Evolutionary conservation across 306 rosid genomes (phyloP).

Genomic region (Citrullus mucosospermus): DNA sequence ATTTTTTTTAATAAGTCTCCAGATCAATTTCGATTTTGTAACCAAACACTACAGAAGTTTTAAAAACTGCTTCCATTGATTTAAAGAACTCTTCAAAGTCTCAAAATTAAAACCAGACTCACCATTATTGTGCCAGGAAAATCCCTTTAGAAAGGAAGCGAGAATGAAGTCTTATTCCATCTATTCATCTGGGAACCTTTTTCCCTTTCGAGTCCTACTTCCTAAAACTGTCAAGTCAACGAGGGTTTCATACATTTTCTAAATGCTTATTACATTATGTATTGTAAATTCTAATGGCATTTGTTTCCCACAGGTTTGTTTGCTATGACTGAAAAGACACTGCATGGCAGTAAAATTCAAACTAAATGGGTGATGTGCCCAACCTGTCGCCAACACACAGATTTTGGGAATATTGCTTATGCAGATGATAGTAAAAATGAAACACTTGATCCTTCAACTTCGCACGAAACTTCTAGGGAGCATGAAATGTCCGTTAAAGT

Average conservation of each 20-base stretch:
- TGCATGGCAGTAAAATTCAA: constrained; percentile 34
- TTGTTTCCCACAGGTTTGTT: constrained; percentile 53
- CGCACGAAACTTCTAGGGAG: constrained; percentile 30
- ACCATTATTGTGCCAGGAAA: not conserved
- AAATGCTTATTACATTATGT: not conserved
- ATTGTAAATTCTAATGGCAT: not conserved
- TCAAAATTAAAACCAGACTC: not conserved
- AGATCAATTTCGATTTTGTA: not conserved
- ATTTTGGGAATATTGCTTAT: constrained; percentile 76
- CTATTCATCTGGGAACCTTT: not conserved
- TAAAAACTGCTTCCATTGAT: not conserved
- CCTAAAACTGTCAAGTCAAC: not conserved
- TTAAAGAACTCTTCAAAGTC: not conserved
- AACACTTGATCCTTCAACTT: constrained; percentile 31
- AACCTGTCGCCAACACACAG: constrained; percentile 85
- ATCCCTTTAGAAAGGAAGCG: not conserved
- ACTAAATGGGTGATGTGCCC: constrained; percentile 88
- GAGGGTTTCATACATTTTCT: not conserved
- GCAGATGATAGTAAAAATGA: constrained; percentile 59
- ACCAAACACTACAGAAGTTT: not conserved
- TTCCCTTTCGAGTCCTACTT: not conserved
- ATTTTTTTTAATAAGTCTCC: not conserved
- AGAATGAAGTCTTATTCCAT: not conserved
- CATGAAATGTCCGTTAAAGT: constrained; percentile 49
- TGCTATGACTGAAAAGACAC: constrained; percentile 61